Evolutionary conservation across 345 rosid species (phyloP).

Genomic region (Arabidopsis arenosa): DNA sequence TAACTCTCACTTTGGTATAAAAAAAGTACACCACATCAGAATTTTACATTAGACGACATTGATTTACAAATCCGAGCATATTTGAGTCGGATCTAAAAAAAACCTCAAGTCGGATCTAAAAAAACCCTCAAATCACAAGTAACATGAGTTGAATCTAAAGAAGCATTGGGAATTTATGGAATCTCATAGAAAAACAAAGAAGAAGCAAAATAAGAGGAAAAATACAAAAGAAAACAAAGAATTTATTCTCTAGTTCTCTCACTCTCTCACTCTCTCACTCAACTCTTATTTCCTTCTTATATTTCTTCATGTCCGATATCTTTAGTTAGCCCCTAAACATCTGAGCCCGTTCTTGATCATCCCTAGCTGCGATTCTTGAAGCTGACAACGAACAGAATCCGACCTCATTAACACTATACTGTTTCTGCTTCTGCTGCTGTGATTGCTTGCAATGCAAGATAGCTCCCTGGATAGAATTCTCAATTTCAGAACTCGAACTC

Average conservation of each 20-base stretch:
- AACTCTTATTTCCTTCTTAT: conserved; percentile 30
- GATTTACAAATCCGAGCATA: not conserved
- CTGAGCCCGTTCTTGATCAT: conserved; percentile 64
- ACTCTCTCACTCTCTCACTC: conserved; percentile 38
- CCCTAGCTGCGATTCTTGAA: conserved; percentile 49
- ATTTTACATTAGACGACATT: not conserved
- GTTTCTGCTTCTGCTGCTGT: conserved; percentile 54
- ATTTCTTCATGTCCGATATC: not conserved
- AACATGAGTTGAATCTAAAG: not conserved
- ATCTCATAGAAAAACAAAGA: conserved; percentile 19
- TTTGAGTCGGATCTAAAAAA: not conserved
- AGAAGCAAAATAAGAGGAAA: conserved; percentile 26
- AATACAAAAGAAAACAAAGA: conserved; percentile 28
- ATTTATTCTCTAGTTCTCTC: conserved; percentile 31
- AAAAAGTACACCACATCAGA: not conserved
- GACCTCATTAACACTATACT: conserved; percentile 50
- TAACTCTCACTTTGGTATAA: not conserved
- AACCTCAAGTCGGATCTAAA: not conserved
- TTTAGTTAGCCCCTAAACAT: conserved; percentile 59
- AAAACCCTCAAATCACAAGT: conserved; percentile 18
- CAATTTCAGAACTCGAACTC: conserved; percentile 63
- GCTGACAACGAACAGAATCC: conserved; percentile 63
- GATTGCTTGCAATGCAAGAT: conserved; percentile 91
- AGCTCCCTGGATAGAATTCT: conserved; percentile 89
- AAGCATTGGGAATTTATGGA: conserved; percentile 4